Evolutionary conservation across 139 green algal genomes (phyloP), one percentile per base, ranked within the genome.

Genomic region (Chlorella sp.): DNA sequence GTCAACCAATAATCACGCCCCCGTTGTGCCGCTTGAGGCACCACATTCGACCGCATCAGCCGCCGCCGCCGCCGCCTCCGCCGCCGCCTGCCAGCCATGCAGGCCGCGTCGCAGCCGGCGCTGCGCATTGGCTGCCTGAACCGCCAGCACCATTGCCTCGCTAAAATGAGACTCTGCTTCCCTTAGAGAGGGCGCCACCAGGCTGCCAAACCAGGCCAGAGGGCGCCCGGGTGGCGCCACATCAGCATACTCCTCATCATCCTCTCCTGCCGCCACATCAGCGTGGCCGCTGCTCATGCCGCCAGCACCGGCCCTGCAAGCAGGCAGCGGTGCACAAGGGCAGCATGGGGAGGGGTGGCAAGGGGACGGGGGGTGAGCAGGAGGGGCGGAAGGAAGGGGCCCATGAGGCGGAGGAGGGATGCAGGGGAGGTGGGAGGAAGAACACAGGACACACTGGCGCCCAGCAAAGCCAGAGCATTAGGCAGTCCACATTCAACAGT

Each of bases 141-240:
- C 78, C 37, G 42, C 64, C 61, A 81, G 61, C 66, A 32, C 40
- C 78, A 90, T 61, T 32, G 78, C 87, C 30, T 48, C 34, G 12
- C 39, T 14, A 48, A 91, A 91, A 34, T 87, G 66, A 9, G 32
- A 21, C 81, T 91, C 80, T 26, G 88, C 87, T 22, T 88, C 68
- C 15, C 80, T 53, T 81, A 91, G 48, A 12, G 64, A 71, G 0
- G 80, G 88, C 9, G 88, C 42, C 81, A 91, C 80, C 12, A 91
- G 81, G 32, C 26, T 64, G 16, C 88, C 88, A 77, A 88, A 91
- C 88, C 88, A 91, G 68, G 73, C 69, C 81, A 91, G 66, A 42
- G 88, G 88, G 21, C 42, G 39, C 28, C 64, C 53, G 9, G 61
- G 61, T 19, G 86, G 57, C 5, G 60, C 40, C 39, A 83, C 79